phyloP scores from a whole-genome alignment of 225 moss, liverwort and hornwort genomes.

The Physcomitrium patens region DNA sequence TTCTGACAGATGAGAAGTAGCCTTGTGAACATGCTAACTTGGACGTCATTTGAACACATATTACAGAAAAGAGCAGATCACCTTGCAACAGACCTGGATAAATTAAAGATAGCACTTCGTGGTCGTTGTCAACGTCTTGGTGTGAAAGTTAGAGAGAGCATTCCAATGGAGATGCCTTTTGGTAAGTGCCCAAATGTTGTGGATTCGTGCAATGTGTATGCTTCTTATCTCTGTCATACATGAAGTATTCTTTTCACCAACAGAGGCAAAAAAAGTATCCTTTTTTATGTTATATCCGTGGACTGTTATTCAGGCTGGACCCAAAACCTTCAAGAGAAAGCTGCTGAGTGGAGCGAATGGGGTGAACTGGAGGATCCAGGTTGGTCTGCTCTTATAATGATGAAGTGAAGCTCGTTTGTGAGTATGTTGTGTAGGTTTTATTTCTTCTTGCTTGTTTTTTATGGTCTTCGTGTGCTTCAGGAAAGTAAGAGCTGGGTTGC shows the following conservation, averaged over 20 bases:
- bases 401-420: neutral
- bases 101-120: slow-evolving; percentile 85
- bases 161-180: slow-evolving; percentile 81
- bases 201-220: neutral
- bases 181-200: slow-evolving; percentile 52
- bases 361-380: slow-evolving; percentile 93
- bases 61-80: slow-evolving; percentile 81
- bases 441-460: neutral
- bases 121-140: slow-evolving; percentile 81
- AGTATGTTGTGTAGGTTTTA: neutral
- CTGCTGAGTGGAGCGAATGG: slow-evolving; percentile 91
- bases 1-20: slow-evolving; percentile 21
- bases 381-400: slow-evolving; percentile 31
- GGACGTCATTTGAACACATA: slow-evolving; percentile 8
- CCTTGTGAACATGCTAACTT: slow-evolving; percentile 15
- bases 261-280: slow-evolving; percentile 23
- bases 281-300: neutral
- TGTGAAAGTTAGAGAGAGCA: slow-evolving; percentile 70
- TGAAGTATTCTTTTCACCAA: neutral
- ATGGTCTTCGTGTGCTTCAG: neutral
- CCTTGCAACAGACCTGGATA: slow-evolving; percentile 82
- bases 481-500: no score
- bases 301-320: slow-evolving; percentile 70
- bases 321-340: slow-evolving; percentile 84
- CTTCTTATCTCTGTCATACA: slow-evolving; percentile 12